Evolutionary conservation across 2,329 filamentous ascomycete genomes (phyloP).

Genomic region (Penicillium sp.): DNA sequence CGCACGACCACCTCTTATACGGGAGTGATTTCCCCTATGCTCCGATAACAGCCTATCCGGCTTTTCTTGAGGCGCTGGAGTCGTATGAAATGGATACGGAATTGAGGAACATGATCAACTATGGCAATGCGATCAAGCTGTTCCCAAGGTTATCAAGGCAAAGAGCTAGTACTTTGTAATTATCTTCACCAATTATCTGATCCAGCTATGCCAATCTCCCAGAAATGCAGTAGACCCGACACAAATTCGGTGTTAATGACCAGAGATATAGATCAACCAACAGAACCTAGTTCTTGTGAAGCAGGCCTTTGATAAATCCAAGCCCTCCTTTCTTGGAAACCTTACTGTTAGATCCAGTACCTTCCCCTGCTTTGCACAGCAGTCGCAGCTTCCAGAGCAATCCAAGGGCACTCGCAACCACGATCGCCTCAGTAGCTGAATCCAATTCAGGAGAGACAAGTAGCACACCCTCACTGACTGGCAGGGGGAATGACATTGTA

Average conservation of each 20-base stretch:
- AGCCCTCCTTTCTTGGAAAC: constrained; percentile 1
- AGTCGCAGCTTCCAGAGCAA: constrained; percentile 8
- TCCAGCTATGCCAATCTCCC: no score
- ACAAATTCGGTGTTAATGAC: no score
- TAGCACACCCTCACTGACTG: constrained; percentile 4
- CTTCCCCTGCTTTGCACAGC: not conserved
- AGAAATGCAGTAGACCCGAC: no score
- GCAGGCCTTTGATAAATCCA: constrained; percentile 9
- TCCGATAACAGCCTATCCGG: constrained; percentile 29
- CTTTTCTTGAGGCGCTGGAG: constrained; percentile 33
- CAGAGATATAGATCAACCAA: no score
- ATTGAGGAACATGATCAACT: constrained; percentile 32
- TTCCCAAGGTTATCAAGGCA: constrained; percentile 2
- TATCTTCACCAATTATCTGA: not conserved
- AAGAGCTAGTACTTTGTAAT: not conserved
- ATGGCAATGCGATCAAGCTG: constrained; percentile 29
- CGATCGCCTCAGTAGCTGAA: not conserved
- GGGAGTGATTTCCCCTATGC: constrained; percentile 40
- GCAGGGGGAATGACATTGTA: constrained; percentile 3
- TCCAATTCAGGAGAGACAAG: not conserved
- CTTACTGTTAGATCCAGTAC: not conserved
- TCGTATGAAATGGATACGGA: constrained; percentile 29
- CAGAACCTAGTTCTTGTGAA: not conserved
- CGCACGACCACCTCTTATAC: constrained; percentile 34
- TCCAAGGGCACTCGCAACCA: constrained; percentile 8